Evolutionary conservation across 768 basidiomycete genomes (phyloP), one percentile per base, ranked within the genome.

Genomic region (Baorangia bicolor): DNA sequence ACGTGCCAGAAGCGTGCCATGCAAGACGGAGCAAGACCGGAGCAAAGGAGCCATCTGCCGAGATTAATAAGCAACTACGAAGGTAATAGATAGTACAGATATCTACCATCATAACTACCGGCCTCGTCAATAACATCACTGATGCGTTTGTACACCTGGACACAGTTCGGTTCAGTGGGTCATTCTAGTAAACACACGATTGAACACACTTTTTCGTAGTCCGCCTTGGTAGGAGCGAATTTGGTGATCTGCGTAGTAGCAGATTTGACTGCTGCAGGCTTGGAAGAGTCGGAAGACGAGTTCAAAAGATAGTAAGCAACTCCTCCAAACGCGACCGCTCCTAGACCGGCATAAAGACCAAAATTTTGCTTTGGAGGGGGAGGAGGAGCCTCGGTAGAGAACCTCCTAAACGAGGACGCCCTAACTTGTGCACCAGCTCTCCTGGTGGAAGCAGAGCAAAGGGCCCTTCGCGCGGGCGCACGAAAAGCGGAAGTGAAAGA

Each of bases 1-100:
- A 95, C 2, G 94, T 97, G 48, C 94, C 94, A 38, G 92, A 88
- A n/a, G 86, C 66, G 73, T 97, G 94, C 94, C 94, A 97, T 20
- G 93, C 94, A 49, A 97, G 84, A 65, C 94, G 91, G 51, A 97
- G 78, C 55, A 95, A 66, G 49, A 96, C 84, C 39, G 94, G 94
- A 14, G 86, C 94, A 61, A 87, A 95, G 4, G 91, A 93, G 21
- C 93, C 93, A 67, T 94, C 91, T 94, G 62, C 5, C 31, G 39
- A 49, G 39, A 51, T 49, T 2, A 9, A 37, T 55, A 12, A 56
- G 50, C 20, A 8, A 38, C 40, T 42, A 58, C 1, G 30, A 48
- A 39, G n/a, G 23, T 21, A 52, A 12, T 28, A 21, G 20, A 51
- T 11, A 2, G 18, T 9, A 39, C 5, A 53, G 2, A 43, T 40